phyloP scores from a whole-genome alignment of 192 early-diverging fungal genomes.

The Phlyctochytrium arcticum region DNA sequence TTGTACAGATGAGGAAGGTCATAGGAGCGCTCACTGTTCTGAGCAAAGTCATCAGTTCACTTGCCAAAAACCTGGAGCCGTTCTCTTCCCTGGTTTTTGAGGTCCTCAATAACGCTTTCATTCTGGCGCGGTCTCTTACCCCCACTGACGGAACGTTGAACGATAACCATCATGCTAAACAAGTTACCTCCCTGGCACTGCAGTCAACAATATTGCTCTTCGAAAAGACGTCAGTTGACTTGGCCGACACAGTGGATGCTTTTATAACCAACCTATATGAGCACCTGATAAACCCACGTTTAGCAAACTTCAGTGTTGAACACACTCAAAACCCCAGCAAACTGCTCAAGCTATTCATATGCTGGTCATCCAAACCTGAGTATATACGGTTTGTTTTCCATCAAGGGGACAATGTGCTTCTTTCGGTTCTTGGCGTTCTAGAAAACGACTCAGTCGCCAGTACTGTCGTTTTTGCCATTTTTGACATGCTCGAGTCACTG shows the following conservation, averaged over 20 bases:
- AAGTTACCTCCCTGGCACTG: conserved; percentile 67
- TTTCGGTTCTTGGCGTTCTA: conserved; percentile 67
- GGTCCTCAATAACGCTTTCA: conserved; percentile 14
- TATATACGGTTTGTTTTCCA: conserved; percentile 60
- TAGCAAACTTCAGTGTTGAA: conserved; percentile 70
- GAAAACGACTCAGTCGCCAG: conserved; percentile 74
- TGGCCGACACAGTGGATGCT: conserved; percentile 69
- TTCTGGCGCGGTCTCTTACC: background rate
- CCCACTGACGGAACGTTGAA: conserved; percentile 10
- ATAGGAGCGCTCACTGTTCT: conserved; percentile 7
- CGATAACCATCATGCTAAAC: conserved; percentile 46
- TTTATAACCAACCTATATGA: conserved; percentile 74
- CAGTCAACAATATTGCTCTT: conserved; percentile 78
- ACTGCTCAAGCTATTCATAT: conserved; percentile 68
- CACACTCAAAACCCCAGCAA: conserved; percentile 85
- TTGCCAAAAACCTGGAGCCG: no score
- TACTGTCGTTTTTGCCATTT: conserved; percentile 64
- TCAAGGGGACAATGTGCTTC: conserved; percentile 58
- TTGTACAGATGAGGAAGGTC: background rate
- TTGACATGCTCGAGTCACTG: conserved; percentile 54
- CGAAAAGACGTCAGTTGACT: conserved; percentile 61
- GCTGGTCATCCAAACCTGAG: conserved; percentile 82
- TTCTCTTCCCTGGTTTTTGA: no score
- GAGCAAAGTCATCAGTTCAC: conserved; percentile 25
- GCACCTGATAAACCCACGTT: conserved; percentile 63